Conservation (phyloP, 768 basidiomycete species). For the Mycena leptocephala region DNA sequence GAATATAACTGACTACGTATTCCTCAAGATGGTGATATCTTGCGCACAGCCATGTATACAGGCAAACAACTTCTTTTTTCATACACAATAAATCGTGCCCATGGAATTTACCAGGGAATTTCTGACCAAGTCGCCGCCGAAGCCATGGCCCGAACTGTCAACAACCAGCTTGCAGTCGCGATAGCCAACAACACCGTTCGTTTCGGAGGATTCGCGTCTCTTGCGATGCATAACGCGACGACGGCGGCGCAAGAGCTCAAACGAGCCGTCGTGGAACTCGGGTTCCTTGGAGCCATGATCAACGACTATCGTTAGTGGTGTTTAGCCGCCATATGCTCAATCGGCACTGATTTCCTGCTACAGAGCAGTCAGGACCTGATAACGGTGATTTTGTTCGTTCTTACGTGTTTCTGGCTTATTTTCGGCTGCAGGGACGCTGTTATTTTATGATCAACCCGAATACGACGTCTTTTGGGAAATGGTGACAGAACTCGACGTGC, state of each 20-base stretch:
- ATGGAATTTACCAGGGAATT: constrained; percentile 40
- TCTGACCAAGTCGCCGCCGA: constrained; percentile 52
- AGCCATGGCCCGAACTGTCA: constrained; percentile 52
- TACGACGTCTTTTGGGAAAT: constrained; percentile 58
- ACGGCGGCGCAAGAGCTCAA: constrained; percentile 58
- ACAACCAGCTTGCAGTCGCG: constrained; percentile 53
- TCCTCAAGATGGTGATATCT: constrained; percentile 56
- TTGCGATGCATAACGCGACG: constrained; percentile 64
- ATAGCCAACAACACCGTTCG: constrained; percentile 58
- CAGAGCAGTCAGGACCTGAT: constrained; percentile 57
- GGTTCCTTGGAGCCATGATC: constrained; percentile 58
- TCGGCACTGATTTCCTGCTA: not conserved
- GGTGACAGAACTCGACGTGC: constrained; percentile 56
- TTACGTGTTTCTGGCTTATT: not conserved
- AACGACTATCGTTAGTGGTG: constrained; percentile 55
- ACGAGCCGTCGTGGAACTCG: constrained; percentile 57
- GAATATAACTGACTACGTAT: no score
- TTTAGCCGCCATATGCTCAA: no score
- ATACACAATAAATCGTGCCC: not conserved
- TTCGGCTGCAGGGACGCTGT: constrained; percentile 48
- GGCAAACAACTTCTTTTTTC: not conserved
- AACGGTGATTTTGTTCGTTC: constrained; percentile 40
- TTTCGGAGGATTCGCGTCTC: constrained; percentile 60
- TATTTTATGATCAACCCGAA: constrained; percentile 57
- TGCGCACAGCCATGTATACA: constrained; percentile 58